Evolutionary conservation across 805 yeast species (phyloP).

Genomic region (Priceomyces melissophilus): DNA sequence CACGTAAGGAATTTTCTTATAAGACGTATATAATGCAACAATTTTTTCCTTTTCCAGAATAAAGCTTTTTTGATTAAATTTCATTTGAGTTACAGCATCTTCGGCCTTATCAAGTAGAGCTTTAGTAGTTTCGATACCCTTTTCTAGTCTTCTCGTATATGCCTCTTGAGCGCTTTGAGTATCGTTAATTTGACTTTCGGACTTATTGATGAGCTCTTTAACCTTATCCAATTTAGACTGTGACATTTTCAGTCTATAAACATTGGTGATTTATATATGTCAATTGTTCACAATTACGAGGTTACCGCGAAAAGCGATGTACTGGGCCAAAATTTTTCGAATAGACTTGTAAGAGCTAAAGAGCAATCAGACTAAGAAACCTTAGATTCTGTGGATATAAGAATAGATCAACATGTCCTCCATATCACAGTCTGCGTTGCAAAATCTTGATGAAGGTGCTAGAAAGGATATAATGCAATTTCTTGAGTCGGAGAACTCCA

Average conservation of each 20-base stretch:
- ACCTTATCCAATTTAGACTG: slow-evolving; percentile 6
- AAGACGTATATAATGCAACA: slow-evolving; percentile 17
- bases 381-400: background rate
- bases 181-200: slow-evolving; percentile 6
- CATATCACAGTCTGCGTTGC: slow-evolving; percentile 33
- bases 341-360: background rate
- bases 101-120: slow-evolving; percentile 20
- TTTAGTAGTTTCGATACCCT: slow-evolving; percentile 17
- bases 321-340: slow-evolving; percentile 1
- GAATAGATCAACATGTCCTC: slow-evolving; percentile 25
- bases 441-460: slow-evolving; percentile 57
- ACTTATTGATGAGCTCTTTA: slow-evolving; percentile 3
- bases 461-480: slow-evolving; percentile 72
- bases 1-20: slow-evolving; percentile 19
- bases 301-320: background rate
- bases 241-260: background rate
- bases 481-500: slow-evolving; percentile 79
- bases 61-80: background rate
- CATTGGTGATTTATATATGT: background rate
- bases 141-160: slow-evolving; percentile 15
- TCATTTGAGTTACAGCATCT: slow-evolving; percentile 13
- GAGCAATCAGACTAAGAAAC: background rate
- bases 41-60: slow-evolving; percentile 10
- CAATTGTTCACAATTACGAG: background rate
- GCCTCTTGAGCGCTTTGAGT: slow-evolving; percentile 6